These are phyloP conservation scores for Aspergillus costaricaensis DNA, from an alignment of 2,329 filamentous ascomycete genomes.

Conservation along the genomic window DNA sequence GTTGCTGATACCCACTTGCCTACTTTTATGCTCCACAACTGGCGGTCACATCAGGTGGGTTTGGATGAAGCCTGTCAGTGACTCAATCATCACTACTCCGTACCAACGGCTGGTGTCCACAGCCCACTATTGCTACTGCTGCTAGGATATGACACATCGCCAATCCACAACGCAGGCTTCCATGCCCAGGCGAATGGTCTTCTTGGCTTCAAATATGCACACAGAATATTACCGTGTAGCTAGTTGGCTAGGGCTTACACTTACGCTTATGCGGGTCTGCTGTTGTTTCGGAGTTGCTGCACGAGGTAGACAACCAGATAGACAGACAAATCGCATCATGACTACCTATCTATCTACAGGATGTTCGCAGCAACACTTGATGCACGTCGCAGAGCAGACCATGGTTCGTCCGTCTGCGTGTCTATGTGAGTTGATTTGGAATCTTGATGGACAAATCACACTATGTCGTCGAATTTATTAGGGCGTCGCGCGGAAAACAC, in stretches of 20 bases:
- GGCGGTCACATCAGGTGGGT: neutral
- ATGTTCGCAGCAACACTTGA: neutral
- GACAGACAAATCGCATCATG: neutral
- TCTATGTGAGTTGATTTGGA: neutral
- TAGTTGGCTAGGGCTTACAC: neutral
- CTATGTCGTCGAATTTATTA: neutral
- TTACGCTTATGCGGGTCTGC: neutral
- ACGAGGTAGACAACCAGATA: neutral
- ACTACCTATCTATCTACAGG: neutral
- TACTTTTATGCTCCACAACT: neutral
- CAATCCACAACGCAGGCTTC: neutral
- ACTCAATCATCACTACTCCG: neutral
- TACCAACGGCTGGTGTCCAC: neutral
- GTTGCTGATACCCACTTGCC: neutral
- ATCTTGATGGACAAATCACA: neutral
- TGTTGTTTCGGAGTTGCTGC: neutral
- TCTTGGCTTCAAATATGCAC: neutral
- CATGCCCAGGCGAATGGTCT: neutral
- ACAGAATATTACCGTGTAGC: neutral
- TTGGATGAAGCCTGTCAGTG: neutral
- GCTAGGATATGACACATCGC: slow-evolving; percentile 3
- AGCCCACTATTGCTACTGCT: neutral
- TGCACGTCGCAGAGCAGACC: neutral
- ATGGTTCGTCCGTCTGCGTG: neutral
- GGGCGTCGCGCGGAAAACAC: neutral